Evolutionary conservation across 2,329 filamentous ascomycete species (phyloP), one percentile per base, ranked within the genome.

Genomic region (Ophiostoma sp.): DNA sequence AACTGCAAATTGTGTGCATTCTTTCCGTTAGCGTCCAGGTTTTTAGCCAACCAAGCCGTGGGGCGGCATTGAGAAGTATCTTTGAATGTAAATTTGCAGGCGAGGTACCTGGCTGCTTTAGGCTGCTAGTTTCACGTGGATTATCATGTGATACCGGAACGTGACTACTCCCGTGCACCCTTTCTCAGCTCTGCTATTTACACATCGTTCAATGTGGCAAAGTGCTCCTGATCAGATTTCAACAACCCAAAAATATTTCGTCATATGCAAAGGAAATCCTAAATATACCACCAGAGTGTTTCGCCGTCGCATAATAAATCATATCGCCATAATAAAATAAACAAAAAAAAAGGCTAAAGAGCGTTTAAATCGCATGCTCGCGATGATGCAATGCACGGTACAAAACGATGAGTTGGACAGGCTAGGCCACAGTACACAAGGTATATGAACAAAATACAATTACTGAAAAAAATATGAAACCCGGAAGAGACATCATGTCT

Each of bases 41-140:
- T 72, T 72, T 72, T 72, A 67, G 68, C 71, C 71, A 71, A 71
- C 60, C 64, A 70, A 67, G 20, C 70, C 71, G 72, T 71, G 72
- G 72, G 70, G 70, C n/a, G 48, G 3, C 39, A 67, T 44, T 48
- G 11, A 67, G 39, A 67, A 27, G 65, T 67, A 41, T 3, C 65
- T 67, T 33, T 67, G 0, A 67, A 41, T 48, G 65, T 39, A 23
- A 23, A 10, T 33, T 65, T n/a, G 62, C 62, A 5, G 15, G 35
- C 4, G 4, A 17, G 35, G 36, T 73, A 73, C 70, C 23, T 57
- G 15, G 2, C 20, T 5, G 62, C 20, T 41, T 48, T 8, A 3
- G 10, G 7, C 20, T 10, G 35, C 13, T 67, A 1, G n/a, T 20
- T 23, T 48, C 35, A 31, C 33, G 35, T 44, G 36, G 15, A 20